Percentiles rank a stretch among this genome's conserved stretches.
Evolutionary conservation across 495 filamentous ascomycete genomes (phyloP).

Genomic region (Bacidia rubella): DNA sequence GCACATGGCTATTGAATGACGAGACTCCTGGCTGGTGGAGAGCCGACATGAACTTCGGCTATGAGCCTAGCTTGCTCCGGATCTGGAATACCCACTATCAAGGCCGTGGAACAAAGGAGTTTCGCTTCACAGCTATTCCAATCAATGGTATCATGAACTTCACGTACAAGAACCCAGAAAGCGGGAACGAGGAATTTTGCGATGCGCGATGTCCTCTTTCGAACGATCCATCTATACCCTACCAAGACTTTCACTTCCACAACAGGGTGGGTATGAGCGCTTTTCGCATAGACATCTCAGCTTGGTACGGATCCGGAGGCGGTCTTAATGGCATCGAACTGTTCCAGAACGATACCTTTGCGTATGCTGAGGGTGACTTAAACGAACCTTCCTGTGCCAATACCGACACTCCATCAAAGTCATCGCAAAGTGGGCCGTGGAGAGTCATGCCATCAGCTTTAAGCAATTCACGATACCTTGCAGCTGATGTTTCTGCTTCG

Average conservation of each 20-base stretch:
- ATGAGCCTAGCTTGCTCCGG: constrained; percentile 70
- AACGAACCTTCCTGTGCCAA: constrained; percentile 78
- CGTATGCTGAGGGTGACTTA: constrained; percentile 73
- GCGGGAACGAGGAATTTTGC: constrained; percentile 49
- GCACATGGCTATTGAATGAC: constrained; percentile 77
- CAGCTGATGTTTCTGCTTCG: constrained; percentile 41
- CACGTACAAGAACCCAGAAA: constrained; percentile 67
- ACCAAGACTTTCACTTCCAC: constrained; percentile 84
- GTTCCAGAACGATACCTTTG: constrained; percentile 71
- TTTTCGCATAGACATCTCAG: constrained; percentile 75
- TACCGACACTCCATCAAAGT: constrained; percentile 46
- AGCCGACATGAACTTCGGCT: constrained; percentile 68
- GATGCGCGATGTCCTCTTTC: constrained; percentile 71
- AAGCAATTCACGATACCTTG: constrained; percentile 64
- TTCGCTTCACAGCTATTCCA: constrained; percentile 67
- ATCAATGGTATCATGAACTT: constrained; percentile 93
- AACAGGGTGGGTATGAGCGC: constrained; percentile 76
- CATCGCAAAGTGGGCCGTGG: constrained; percentile 66
- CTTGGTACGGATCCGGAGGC: constrained; percentile 74
- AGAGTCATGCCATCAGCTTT: constrained; percentile 40
- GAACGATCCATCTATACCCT: constrained; percentile 43
- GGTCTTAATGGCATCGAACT: constrained; percentile 82
- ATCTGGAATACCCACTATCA: constrained; percentile 81
- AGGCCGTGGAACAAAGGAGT: constrained; percentile 75
- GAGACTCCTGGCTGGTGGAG: constrained; percentile 70